Conservation (phyloP, 2,329 filamentous ascomycete genomes). For the Botrytis galanthina region DNA sequence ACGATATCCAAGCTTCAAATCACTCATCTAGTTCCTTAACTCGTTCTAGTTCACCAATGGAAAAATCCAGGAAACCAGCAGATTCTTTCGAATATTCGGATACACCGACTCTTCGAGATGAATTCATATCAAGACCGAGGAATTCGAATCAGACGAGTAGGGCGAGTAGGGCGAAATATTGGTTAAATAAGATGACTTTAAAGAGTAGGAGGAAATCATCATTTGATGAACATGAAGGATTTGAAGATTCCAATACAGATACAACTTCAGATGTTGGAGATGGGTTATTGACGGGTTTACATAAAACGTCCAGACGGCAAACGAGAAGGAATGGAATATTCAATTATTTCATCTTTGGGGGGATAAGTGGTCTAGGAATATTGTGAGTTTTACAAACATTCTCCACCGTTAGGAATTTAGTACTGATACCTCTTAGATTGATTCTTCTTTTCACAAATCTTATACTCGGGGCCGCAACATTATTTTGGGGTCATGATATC, state of each 20-base stretch:
- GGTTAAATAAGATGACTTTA: constrained; percentile 12
- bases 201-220: constrained; percentile 13
- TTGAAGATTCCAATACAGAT: neutral
- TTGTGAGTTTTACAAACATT: constrained; percentile 37
- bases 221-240: neutral
- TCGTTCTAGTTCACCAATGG: constrained; percentile 4
- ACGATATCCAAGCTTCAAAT: constrained; percentile 2
- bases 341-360: constrained; percentile 40
- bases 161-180: constrained; percentile 23
- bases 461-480: constrained; percentile 36
- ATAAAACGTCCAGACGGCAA: constrained; percentile 16
- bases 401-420: neutral
- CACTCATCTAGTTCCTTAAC: neutral
- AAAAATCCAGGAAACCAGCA: neutral
- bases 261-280: constrained; percentile 10
- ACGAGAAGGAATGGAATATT: constrained; percentile 27
- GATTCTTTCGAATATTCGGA: constrained; percentile 23
- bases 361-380: constrained; percentile 40
- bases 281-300: constrained; percentile 20
- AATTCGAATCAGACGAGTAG: constrained; percentile 21
- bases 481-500: constrained; percentile 37
- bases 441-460: constrained; percentile 40
- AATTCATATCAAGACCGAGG: constrained; percentile 7
- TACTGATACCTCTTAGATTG: constrained; percentile 31
- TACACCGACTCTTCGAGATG: constrained; percentile 23